phyloP scores from a whole-genome alignment of 2,329 filamentous ascomycete species.

The Fusarium proliferatum region DNA sequence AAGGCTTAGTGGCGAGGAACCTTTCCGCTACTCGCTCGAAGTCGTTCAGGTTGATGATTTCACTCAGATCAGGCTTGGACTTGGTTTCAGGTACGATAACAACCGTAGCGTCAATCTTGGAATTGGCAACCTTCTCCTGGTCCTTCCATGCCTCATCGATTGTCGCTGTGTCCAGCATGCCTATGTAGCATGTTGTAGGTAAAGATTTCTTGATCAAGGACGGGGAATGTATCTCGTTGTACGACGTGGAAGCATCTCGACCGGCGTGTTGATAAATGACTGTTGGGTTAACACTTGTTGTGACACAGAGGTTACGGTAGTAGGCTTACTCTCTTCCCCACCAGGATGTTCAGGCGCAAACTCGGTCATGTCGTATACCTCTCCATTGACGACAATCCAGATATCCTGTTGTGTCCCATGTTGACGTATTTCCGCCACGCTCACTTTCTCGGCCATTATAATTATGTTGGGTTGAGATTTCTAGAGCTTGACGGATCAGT shows the following conservation, averaged over 20 bases:
- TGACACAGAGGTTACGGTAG: not conserved
- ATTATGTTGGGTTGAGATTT: not conserved
- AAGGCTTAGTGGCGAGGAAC: not conserved
- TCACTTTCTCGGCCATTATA: not conserved
- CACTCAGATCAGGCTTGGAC: not conserved
- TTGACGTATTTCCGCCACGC: not conserved
- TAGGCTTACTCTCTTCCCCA: not conserved
- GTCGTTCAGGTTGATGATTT: not conserved
- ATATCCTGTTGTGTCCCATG: not conserved
- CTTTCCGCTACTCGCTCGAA: not conserved
- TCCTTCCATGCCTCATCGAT: not conserved
- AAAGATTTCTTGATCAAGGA: not conserved
- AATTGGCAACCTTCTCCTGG: too few relatives aligned
- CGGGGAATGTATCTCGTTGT: not conserved
- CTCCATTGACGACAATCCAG: not conserved
- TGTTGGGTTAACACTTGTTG: not conserved
- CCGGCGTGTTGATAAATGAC: not conserved
- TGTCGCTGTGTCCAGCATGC: not conserved
- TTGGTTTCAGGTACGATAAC: not conserved
- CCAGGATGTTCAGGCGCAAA: not conserved
- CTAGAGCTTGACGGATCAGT: not conserved
- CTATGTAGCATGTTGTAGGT: not conserved
- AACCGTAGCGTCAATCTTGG: fast-evolving
- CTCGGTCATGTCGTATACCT: not conserved
- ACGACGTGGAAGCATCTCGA: not conserved